Percentiles rank a stretch among this genome's conserved stretches.
Conservation (phyloP, 2,329 filamentous ascomycete genomes). For the Hymenoscyphus albidus region DNA sequence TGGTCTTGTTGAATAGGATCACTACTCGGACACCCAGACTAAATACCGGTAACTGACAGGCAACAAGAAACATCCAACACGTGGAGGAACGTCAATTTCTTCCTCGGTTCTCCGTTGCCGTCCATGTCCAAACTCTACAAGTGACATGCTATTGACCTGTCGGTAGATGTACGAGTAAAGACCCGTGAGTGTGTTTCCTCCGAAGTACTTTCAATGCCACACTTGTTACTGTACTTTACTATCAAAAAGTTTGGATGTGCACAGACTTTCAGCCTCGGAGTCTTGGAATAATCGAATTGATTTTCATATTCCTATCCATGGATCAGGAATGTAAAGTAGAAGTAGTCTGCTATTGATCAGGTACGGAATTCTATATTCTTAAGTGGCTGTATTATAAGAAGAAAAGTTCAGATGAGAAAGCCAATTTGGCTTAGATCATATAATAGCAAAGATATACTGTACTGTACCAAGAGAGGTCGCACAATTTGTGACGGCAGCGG, state of each 20-base stretch:
- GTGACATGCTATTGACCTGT: neutral
- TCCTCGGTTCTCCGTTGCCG: neutral
- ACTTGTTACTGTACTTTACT: too few relatives aligned
- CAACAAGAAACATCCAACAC: neutral
- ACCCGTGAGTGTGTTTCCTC: too few relatives aligned
- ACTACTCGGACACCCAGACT: neutral
- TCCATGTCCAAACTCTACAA: neutral
- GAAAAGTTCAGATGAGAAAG: neutral
- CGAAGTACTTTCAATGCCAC: too few relatives aligned
- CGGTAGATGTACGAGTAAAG: too few relatives aligned
- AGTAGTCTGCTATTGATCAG: too few relatives aligned
- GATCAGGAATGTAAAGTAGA: too few relatives aligned
- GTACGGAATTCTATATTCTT: neutral
- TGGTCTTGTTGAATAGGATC: neutral
- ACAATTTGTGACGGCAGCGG: too few relatives aligned
- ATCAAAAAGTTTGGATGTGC: too few relatives aligned
- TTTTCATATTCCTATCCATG: too few relatives aligned
- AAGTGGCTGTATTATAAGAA: neutral
- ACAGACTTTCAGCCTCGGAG: too few relatives aligned
- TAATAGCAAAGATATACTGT: neutral
- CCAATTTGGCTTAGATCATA: neutral
- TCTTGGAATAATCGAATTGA: too few relatives aligned
- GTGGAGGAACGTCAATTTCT: neutral
- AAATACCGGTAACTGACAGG: neutral
- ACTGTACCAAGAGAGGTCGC: too few relatives aligned